phyloP scores from a whole-genome alignment of 2,329 filamentous ascomycete genomes.

The Colletotrichum sp. region DNA sequence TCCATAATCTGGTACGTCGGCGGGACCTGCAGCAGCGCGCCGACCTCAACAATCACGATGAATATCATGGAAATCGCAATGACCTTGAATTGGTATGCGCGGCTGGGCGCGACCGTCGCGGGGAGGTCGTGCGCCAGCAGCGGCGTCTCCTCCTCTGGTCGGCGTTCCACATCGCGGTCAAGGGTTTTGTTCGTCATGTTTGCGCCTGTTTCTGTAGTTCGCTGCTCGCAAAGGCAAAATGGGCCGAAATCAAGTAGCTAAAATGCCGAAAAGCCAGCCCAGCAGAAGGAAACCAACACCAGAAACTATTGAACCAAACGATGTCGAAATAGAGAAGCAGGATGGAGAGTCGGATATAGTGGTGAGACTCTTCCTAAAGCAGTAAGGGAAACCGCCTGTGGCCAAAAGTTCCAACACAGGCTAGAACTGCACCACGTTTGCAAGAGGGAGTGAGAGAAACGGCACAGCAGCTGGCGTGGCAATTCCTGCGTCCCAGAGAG shows the following conservation, averaged over 20 bases:
- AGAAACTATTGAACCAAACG: background rate
- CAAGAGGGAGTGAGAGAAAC: background rate
- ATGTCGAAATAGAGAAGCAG: background rate
- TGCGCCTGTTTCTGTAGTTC: background rate
- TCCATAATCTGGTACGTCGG: slow-evolving; percentile 57
- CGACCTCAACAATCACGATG: slow-evolving; percentile 48
- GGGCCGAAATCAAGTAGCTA: background rate
- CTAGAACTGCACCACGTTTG: background rate
- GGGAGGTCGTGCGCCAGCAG: slow-evolving; percentile 21
- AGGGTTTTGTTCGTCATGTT: background rate
- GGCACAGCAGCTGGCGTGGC: background rate
- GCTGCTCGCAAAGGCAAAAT: background rate
- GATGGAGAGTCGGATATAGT: background rate
- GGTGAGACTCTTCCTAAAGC: background rate
- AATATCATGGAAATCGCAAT: slow-evolving; percentile 37
- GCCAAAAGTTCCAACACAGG: background rate
- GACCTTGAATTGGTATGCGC: slow-evolving; percentile 30
- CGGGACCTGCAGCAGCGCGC: slow-evolving; percentile 39
- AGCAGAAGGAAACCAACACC: background rate
- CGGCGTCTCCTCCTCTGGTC: slow-evolving; percentile 15
- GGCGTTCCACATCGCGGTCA: background rate
- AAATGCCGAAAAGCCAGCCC: background rate
- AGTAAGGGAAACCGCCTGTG: background rate
- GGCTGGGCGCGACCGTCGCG: slow-evolving; percentile 23
- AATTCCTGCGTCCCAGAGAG: background rate